Evolutionary conservation across 2,329 filamentous ascomycete genomes (phyloP), one percentile per base, ranked within the genome.

Genomic region (Sclerotinia trifoliorum): DNA sequence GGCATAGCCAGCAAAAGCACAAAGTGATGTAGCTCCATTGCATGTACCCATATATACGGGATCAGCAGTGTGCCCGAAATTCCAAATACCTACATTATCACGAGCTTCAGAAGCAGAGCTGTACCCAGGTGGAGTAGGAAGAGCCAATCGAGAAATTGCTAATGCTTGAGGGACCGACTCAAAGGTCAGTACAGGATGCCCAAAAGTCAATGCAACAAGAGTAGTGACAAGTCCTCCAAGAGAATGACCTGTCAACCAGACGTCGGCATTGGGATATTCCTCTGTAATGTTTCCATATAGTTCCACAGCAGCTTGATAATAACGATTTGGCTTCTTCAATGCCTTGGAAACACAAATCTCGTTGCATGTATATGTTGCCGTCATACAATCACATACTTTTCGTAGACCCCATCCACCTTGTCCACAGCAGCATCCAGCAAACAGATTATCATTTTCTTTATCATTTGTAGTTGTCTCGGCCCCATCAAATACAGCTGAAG

Each of bases 371-470:
- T 92, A 97, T 0, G 92, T 91, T 13, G 87, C 86, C 1, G 92
- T 91, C 60, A 68, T 68, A 77, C 94, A 98, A 78, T 96, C 90
- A 79, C 94, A 97, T 67, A 96, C 93, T 77, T 94, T 90, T 70
- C 90, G 88, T 90, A 92, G 96, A 13, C 92, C 87, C 82, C 89
- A 94, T 71, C 93, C 91, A 0, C 93, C 93, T 74, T 94, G 93
- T 80, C 88, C 94, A 79, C 94, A 98, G 79, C 94, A 97, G 81
- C 94, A 98, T 76, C 93, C 95, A 80, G 96, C 97, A 79, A 96
- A 96, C 21, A 98, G 83, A 77, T 98, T 98, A 80, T 97, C 94
- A 78, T 97, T 98, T 75, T 93, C 83, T 81, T 97, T 98, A 81
- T 98, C 94, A 73, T 96, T 96, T 35, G 93, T 95, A 0, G 93